Evolutionary conservation across 306 rosid genomes (phyloP).

Genomic region (Pterocarpus santalinus): DNA sequence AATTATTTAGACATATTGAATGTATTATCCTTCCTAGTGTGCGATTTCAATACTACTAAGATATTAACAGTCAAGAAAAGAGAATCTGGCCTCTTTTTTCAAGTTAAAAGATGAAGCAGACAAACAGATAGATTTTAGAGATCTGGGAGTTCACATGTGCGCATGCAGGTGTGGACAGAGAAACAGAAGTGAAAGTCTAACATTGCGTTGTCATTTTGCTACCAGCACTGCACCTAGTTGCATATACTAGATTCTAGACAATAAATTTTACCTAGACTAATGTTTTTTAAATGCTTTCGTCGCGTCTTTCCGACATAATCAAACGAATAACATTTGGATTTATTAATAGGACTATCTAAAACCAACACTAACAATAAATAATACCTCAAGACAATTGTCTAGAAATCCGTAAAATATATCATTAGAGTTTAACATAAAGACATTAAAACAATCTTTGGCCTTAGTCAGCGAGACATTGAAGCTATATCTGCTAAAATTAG

Average conservation of each 20-base stretch:
- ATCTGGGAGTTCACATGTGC: slow-evolving; percentile 64
- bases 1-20: not conserved
- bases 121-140: slow-evolving; percentile 54
- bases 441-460: slow-evolving; percentile 37
- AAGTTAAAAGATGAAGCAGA: slow-evolving; percentile 48
- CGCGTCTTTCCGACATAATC: not conserved
- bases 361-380: slow-evolving; percentile 16
- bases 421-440: not conserved
- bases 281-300: slow-evolving; percentile 25
- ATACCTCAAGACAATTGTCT: not conserved
- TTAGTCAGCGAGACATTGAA: not conserved
- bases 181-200: slow-evolving; percentile 48
- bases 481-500: slow-evolving; percentile 10
- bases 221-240: slow-evolving; percentile 45
- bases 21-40: slow-evolving; percentile 21
- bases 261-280: not conserved
- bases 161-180: slow-evolving; percentile 61
- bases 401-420: slow-evolving; percentile 17
- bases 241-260: not conserved
- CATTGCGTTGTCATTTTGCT: slow-evolving; percentile 62
- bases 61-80: slow-evolving; percentile 44
- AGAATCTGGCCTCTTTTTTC: slow-evolving; percentile 50
- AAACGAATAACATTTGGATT: not conserved
- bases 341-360: not conserved
- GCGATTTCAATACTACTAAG: slow-evolving; percentile 10